Base-by-base conservation (phyloP, 2,329 filamentous ascomycete species). In the Talaromyces sp. region DNA sequence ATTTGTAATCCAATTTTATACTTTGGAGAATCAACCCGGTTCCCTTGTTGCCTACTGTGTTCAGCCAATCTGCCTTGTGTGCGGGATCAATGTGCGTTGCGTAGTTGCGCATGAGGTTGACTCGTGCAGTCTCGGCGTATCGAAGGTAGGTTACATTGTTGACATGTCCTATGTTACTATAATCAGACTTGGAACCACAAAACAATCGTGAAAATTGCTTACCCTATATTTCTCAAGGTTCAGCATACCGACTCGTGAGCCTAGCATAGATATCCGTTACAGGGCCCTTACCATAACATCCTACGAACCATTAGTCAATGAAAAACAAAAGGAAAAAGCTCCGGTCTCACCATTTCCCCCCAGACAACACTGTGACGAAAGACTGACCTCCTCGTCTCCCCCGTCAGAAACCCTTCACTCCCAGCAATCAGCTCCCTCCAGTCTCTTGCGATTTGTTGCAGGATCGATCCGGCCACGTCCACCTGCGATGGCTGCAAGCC, bases 141-240 rank as follows among this genome's bases (percentile, higher is more conserved):
- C 89, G 84, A 67, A 89, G 87, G 74, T 96, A 96, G 65, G 84
- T 85, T 64, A 93, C 87, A 68, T 96, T 96, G 73, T 96, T 96
- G 55, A 96, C 89, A 73, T 96, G 91, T 55, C 86, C 85, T 86
- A 78, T 24, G 8, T 21, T 26, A 50, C 26, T 7, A 9, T n/a
- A 19, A 8, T 29, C n/a, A 52, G 24, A 14, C 8, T 29, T 17
- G 31, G 24, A 52, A 27, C 9, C 3, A 31, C n/a, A 17, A 6
- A 21, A 55, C 8, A 70, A 17, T 11, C 11, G 29, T 13, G 27
- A 8, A n/a, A n/a, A 46, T 19, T 3, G 19, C 54, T 31, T 32
- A 55, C 56, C 58, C 61, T 58, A 32, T 21, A 32, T 31, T 52
- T 14, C 19, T 29, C 29, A 46, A 29, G 46, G 17, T 38, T 38